Evolutionary conservation across 352 stramenopile genomes (phyloP), one percentile per base, ranked within the genome.

Genomic region (Globisporangium rhizosaccharum): DNA sequence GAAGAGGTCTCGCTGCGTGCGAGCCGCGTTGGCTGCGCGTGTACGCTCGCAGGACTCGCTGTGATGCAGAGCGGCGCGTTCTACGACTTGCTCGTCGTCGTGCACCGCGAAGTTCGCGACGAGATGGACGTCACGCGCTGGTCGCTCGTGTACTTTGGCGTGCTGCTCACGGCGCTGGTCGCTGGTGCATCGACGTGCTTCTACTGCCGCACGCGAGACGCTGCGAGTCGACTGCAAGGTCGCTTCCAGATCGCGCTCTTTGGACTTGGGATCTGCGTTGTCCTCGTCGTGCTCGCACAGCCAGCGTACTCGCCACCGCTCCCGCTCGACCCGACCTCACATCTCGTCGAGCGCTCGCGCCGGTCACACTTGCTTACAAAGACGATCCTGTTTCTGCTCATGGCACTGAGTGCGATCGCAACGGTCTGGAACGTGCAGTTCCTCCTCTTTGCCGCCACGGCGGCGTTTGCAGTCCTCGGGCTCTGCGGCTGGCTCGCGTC

Each of bases 401-500:
- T 87, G 67, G 41, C 71, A 11, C 58, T 87, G 2, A 75, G 70
- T 5, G 63, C 68, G 23, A 71, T 85, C 39, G 71, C 75, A 8
- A 85, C 68, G 33, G 71, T 76, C 17, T 89, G 79, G 75, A 74
- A 76, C 50, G 67, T 69, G n/a, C 77, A 87, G 55, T 83, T 89
- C 57, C 37, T 78, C 23, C 51, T 66, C 15, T 89, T 74, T 60
- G 71, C 59, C 8, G 53, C 41, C 2, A 53, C 79, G 25, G 68
- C 68, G 7, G 50, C 26, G 11, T 62, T 73, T n/a, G 56, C 74
- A 0, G 25, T 68, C 15, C 20, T 75, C 7, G 61, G 54, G 12
- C 42, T 81, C 8, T 62, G 58, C 10, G 65, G 48, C 15, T 87
- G 75, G 76, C 62, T 82, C 23, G 65, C 61, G 18, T 18, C 48